phyloP scores from a whole-genome alignment of 1,284 basidiomycete species.

The Thecaphora frezii region DNA sequence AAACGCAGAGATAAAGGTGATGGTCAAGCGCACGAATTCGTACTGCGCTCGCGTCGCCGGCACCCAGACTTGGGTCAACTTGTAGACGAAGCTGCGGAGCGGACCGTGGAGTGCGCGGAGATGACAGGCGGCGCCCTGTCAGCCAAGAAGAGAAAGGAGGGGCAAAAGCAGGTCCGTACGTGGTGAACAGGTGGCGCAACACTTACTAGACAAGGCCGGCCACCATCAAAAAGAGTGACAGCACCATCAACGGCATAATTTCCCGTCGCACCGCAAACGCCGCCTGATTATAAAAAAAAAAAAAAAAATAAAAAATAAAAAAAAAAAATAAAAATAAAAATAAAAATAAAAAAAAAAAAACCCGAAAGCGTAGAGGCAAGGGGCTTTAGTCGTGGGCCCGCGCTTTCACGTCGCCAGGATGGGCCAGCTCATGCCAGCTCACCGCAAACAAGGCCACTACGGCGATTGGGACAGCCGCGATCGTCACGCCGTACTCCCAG shows the following conservation, averaged over 20 bases:
- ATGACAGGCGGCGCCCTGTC: neutral
- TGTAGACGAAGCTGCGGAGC: conserved; percentile 16
- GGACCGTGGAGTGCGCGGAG: too few species aligned
- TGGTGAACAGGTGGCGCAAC: too few species aligned
- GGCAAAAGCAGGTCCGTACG: too few species aligned
- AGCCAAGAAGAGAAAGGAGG: conserved; percentile 10
- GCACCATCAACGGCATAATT: conserved; percentile 37
- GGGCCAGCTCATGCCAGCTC: too few species aligned
- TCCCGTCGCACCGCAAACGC: conserved; percentile 43
- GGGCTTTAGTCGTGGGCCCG: too few species aligned
- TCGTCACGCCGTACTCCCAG: conserved; percentile 45
- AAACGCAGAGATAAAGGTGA: conserved; percentile 47
- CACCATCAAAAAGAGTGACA: conserved; percentile 36
- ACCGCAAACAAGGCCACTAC: conserved; percentile 34
- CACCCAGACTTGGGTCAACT: conserved; percentile 42
- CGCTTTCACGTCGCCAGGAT: too few species aligned
- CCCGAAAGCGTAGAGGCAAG: too few species aligned
- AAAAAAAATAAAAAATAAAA: too few species aligned
- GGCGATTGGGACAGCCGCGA: conserved; percentile 46
- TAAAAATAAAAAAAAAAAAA: too few species aligned
- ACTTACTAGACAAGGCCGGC: conserved; percentile 35
- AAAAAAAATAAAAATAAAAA: too few species aligned
- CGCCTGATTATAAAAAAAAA: too few species aligned
- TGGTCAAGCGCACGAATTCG: conserved; percentile 37
- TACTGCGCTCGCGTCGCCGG: conserved; percentile 36